Conservation (phyloP, 768 basidiomycete genomes). For the Hericium alpestre region DNA sequence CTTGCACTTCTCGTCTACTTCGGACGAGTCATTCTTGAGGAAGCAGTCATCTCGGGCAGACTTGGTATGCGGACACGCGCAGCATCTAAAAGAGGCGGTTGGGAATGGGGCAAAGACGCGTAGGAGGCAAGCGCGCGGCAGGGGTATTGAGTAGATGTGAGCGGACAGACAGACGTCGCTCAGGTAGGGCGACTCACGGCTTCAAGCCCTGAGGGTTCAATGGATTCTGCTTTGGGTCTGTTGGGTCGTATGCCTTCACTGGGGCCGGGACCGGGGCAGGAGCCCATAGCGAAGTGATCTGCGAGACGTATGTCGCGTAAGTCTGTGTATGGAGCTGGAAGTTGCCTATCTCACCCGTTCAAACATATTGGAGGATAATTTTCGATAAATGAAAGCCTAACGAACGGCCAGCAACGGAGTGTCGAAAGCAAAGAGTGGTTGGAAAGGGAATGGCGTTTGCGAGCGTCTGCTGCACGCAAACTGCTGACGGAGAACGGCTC, state of each 20-base stretch:
- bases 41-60: constrained; percentile 91
- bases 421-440: neutral
- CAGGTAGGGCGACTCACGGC: constrained; percentile 47
- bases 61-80: constrained; percentile 93
- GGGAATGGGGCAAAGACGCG: neutral
- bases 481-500: neutral
- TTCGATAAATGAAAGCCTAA: neutral
- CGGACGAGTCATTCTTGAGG: constrained; percentile 53
- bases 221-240: constrained; percentile 74
- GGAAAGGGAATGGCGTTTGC: neutral
- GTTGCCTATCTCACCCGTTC: neutral
- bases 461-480: neutral
- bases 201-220: constrained; percentile 92
- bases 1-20: constrained; percentile 71
- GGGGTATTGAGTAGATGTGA: neutral
- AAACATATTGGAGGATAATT: neutral
- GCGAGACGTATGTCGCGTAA: neutral
- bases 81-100: constrained; percentile 50
- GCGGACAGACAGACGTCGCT: neutral
- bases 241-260: constrained; percentile 41
- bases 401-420: neutral
- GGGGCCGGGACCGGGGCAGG: constrained; percentile 15
- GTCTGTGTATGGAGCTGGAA: neutral
- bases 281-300: constrained; percentile 28
- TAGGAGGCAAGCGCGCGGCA: neutral